Evolutionary conservation across 2,329 filamentous ascomycete genomes (phyloP).

Genomic region (Thermoascus crustaceus): DNA sequence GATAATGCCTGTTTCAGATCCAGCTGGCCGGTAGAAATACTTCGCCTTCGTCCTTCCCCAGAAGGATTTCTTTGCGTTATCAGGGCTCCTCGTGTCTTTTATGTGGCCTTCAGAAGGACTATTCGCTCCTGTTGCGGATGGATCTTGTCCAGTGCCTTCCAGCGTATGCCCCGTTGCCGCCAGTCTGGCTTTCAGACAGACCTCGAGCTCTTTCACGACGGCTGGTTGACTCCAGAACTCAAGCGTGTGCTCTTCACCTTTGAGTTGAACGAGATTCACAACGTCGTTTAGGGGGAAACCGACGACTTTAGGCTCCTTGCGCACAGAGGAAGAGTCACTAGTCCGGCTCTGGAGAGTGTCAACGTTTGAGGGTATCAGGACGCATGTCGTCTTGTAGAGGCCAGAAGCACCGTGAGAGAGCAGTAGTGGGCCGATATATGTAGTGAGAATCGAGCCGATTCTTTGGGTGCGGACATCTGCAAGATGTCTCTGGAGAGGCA

Average conservation of each 20-base stretch:
- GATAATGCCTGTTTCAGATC: slow-evolving; percentile 12
- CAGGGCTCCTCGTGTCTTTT: not conserved
- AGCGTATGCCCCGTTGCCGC: slow-evolving; percentile 13
- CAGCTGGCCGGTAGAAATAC: not conserved
- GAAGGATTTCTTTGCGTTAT: slow-evolving; percentile 10
- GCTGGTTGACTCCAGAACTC: slow-evolving; percentile 37
- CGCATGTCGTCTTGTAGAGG: slow-evolving; percentile 36
- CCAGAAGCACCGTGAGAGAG: slow-evolving; percentile 32
- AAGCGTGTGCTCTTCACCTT: slow-evolving; percentile 31
- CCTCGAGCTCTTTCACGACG: slow-evolving; percentile 34
- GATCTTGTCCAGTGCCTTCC: slow-evolving; percentile 5
- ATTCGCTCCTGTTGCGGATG: slow-evolving; percentile 1
- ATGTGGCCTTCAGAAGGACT: not conserved
- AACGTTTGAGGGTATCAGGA: slow-evolving; percentile 38
- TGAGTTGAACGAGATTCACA: slow-evolving; percentile 31
- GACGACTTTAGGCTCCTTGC: slow-evolving; percentile 24
- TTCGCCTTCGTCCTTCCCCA: slow-evolving; percentile 11
- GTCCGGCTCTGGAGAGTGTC: slow-evolving; percentile 17
- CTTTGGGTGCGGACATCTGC: slow-evolving; percentile 32
- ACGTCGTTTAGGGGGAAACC: slow-evolving; percentile 34
- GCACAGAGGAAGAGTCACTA: slow-evolving; percentile 12
- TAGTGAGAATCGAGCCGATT: slow-evolving; percentile 31
- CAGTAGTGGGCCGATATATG: slow-evolving; percentile 35
- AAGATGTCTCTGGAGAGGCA: slow-evolving; percentile 20
- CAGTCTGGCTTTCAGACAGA: slow-evolving; percentile 23